Evolutionary conservation across 1,284 basidiomycete genomes (phyloP).

Genomic region (Tilletia caries): DNA sequence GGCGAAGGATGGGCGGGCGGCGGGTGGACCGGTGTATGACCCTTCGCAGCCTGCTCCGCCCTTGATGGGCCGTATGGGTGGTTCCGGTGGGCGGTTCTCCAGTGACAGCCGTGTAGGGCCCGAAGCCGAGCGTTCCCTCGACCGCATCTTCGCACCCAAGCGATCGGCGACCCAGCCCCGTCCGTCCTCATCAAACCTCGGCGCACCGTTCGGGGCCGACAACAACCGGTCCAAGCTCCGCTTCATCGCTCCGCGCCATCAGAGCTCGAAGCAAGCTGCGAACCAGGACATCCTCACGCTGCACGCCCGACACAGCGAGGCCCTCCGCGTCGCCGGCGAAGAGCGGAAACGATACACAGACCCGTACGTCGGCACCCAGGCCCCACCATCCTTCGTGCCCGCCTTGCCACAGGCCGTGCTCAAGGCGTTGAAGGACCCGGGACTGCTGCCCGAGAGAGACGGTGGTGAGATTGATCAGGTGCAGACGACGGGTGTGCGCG

Average conservation of each 20-base stretch:
- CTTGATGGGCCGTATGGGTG: too few species aligned
- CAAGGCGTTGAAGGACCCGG: too few species aligned
- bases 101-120: neutral
- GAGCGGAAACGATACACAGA: neutral
- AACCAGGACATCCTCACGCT: neutral
- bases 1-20: neutral
- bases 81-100: too few species aligned
- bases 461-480: neutral
- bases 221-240: neutral
- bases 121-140: neutral
- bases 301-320: neutral
- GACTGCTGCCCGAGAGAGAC: neutral
- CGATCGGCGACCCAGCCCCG: too few species aligned
- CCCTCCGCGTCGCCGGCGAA: neutral
- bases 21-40: slow-evolving; percentile 1
- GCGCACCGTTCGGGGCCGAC: neutral
- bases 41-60: neutral
- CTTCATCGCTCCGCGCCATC: neutral
- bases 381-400: neutral
- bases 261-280: neutral
- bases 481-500: neutral
- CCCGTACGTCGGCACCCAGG: neutral
- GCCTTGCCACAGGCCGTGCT: too few species aligned
- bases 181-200: neutral
- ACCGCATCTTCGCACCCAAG: neutral